A percentile compares a stretch with the other conserved stretches of the same genome.
Conservation (phyloP, 345 rosid species). For the Ceriops decandra region DNA sequence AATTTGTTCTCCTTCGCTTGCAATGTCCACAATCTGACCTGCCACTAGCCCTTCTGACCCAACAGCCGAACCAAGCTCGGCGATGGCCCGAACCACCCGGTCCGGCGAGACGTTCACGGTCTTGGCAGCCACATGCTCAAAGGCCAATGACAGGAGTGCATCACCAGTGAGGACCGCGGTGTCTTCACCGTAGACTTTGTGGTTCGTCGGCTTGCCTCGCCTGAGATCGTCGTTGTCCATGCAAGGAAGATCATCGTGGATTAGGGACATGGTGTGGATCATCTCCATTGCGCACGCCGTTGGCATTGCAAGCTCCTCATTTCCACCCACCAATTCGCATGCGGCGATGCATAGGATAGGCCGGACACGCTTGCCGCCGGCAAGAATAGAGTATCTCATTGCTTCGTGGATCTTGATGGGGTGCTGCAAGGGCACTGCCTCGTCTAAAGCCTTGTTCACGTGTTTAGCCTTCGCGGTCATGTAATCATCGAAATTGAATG, state of each 20-base stretch:
- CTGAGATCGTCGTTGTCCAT: constrained; percentile 67
- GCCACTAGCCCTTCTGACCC: constrained; percentile 53
- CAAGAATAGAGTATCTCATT: constrained; percentile 66
- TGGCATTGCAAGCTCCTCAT: constrained; percentile 43
- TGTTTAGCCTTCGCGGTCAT: constrained; percentile 26
- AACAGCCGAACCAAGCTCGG: constrained; percentile 42
- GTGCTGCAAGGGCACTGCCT: constrained; percentile 41
- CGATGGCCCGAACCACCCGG: constrained; percentile 36
- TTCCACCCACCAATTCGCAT: constrained; percentile 60
- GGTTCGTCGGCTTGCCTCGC: constrained; percentile 57
- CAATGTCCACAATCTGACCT: constrained; percentile 51
- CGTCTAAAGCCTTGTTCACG: constrained; percentile 50
- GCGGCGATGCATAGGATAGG: constrained; percentile 62
- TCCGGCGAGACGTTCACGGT: constrained; percentile 26
- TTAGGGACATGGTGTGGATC: constrained; percentile 66
- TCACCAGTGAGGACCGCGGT: constrained; percentile 57
- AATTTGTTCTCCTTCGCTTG: constrained; percentile 42
- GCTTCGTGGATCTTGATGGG: constrained; percentile 57
- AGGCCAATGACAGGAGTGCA: constrained; percentile 56
- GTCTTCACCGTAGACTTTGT: constrained; percentile 51
- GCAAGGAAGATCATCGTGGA: constrained; percentile 74
- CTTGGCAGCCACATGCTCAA: constrained; percentile 43
- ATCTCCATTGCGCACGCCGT: constrained; percentile 67
- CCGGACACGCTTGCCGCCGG: constrained; percentile 61
- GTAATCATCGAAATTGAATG: constrained; percentile 34